phyloP scores from a whole-genome alignment of 768 basidiomycete species.

The Pisolithus marmoratus region DNA sequence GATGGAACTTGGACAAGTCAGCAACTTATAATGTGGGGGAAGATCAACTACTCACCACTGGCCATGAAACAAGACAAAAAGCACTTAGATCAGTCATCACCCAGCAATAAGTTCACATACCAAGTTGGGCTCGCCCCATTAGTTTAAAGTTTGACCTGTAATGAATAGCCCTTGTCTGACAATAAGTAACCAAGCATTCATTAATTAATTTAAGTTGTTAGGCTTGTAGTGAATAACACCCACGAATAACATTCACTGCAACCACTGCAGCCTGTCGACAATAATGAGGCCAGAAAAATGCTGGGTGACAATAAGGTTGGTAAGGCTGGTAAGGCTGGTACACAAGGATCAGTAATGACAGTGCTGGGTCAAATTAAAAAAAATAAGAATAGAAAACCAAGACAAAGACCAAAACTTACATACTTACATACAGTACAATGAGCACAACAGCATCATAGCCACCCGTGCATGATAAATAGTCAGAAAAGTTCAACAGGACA shows the following conservation, averaged over 20 bases:
- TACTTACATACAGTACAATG: no score
- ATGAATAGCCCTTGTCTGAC: neutral
- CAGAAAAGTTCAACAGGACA: neutral
- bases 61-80: neutral
- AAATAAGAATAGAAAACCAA: neutral
- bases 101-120: neutral
- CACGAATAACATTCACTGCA: no score
- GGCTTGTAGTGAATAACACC: neutral
- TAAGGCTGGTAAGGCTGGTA: no score
- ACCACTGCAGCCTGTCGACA: neutral
- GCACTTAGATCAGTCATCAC: no score
- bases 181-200: neutral
- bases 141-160: no score
- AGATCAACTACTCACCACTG: neutral
- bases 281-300: neutral
- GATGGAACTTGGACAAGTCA: neutral
- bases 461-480: neutral
- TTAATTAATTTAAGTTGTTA: neutral
- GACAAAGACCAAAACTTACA: no score
- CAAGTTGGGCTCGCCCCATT: neutral
- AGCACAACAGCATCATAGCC: neutral
- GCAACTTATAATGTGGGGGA: neutral
- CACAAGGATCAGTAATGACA: no score
- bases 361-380: no score
- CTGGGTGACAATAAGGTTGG: neutral